Base-by-base conservation (phyloP, 2,329 filamentous ascomycete genomes). In the Fusarium burgessii region DNA sequence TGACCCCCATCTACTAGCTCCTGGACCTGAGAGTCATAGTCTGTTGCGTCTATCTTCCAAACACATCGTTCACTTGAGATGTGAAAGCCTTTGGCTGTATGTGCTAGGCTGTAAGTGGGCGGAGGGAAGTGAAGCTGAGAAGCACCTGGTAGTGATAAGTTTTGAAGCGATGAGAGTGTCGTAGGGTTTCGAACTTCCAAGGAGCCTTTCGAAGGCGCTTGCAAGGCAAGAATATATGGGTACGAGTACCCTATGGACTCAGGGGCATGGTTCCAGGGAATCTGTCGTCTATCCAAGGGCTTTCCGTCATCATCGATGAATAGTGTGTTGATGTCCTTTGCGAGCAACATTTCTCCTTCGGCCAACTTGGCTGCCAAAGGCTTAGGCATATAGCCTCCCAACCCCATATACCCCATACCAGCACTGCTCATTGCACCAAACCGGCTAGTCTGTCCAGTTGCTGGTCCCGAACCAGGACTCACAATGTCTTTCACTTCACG, bases 201-300 rank as follows among this genome's bases (percentile, higher is more conserved):
- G 1, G 89, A 90, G 5, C 95, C 94, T 80, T 96, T 97, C 2
- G 92, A 87, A 1, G 94, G 90, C 11, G 94, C 86, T 77, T 97
- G 94, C 17, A 99, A 84, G 13, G 94, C 93, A 51, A 99, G 85
- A 59, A 99, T 91, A 78, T 98, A 99, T 0, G 96, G 96, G 79
- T 99, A 99, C 25, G 95, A 98, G 80, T 98, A 99, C 25, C 95
- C 96, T 64, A 99, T 91, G 60, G 92, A 92, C 76, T 98, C 95
- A 3, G 96, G 97, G 2, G 95, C 93, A 36, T 89, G 86, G 43
- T 91, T 89, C 96, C 96, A 99, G 3, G 94, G 94, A n/a, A 99
- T 91, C 78, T 98, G 95, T 59, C 92, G 87, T 80, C 93, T 93
- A 46, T 95, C 92, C 36, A 97, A 79, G 0, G 94, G 88, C 73